A percentile compares a stretch with the other conserved stretches of the same genome.
Conservation (phyloP, 805 yeast genomes). For the Nakazawaea laoshanensis region DNA sequence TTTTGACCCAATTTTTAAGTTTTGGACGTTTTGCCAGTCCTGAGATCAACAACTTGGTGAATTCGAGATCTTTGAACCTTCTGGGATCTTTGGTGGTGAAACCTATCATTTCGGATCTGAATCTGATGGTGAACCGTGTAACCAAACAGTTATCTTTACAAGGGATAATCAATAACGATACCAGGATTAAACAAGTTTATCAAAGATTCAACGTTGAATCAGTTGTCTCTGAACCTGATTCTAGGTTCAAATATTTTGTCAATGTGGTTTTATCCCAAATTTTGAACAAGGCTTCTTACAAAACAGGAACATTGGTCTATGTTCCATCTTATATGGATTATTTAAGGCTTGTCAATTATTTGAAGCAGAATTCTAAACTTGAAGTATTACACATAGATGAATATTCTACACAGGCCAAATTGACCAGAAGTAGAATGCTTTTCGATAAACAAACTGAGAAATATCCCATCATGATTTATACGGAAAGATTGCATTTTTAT, state of each 20-base stretch:
- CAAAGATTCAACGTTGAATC: conserved; percentile 55
- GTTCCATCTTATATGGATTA: conserved; percentile 86
- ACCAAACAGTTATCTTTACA: conserved; percentile 30
- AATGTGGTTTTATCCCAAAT: conserved; percentile 70
- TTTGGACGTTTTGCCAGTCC: conserved; percentile 79
- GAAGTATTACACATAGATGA: conserved; percentile 74
- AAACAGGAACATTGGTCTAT: conserved; percentile 70
- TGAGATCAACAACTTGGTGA: conserved; percentile 56
- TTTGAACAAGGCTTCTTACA: conserved; percentile 47
- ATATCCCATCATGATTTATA: conserved; percentile 68
- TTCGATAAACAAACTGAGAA: conserved; percentile 52
- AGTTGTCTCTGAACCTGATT: conserved; percentile 65
- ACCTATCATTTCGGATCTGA: conserved; percentile 30
- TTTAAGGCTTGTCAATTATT: conserved; percentile 64
- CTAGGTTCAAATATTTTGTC: conserved; percentile 74
- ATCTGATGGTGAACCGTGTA: conserved; percentile 52
- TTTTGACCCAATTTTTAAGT: conserved; percentile 69
- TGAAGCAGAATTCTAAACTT: conserved; percentile 53
- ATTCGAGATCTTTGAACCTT: conserved; percentile 42
- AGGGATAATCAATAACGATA: conserved; percentile 22
- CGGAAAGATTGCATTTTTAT: conserved; percentile 91
- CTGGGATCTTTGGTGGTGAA: conserved; percentile 55
- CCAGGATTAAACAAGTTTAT: conserved; percentile 60
- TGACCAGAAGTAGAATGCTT: conserved; percentile 60
- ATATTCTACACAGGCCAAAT: conserved; percentile 65